Evolutionary conservation across 2,329 filamentous ascomycete genomes (phyloP), one percentile per base, ranked within the genome.

Genomic region (Claviceps maximensis): DNA sequence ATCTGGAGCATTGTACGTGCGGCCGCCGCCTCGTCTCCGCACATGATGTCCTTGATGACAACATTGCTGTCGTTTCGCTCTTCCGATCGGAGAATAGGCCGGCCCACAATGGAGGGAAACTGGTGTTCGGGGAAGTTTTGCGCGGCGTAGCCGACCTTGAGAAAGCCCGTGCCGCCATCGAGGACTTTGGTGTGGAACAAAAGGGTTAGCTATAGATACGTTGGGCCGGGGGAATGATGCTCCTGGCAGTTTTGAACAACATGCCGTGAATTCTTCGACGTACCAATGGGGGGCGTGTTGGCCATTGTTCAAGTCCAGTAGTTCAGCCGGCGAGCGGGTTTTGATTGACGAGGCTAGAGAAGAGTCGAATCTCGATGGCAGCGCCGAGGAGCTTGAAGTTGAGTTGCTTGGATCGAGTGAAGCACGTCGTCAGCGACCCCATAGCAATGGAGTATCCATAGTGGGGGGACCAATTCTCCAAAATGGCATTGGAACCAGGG

Each of bases 101-200:
- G 88, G 68, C 93, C 93, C 69, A 98, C 89, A 71, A 98, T 97
- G 61, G 91, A 96, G 54, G 93, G 93, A 73, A 90, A 97, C 74
- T 97, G 91, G 73, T 94, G 89, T 74, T 97, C 93, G 70, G 93
- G 93, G 74, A 98, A 98, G 78, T 98, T 98, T 79, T 97, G 90
- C 66, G 86, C 93, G 67, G 93, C 93, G 77, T 97, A 98, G 71
- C 93, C 93, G 74, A 95, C 93, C 76, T 98, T 98, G 72, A 98
- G 86, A 80, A 98, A 98, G 73, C 93, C 93, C 69, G 93, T 98
- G 73, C 93, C 93, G 80, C 93, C 93, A 79, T 98, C 93, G 80
- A 98, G 91, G 69, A 98, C 93, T 97, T 97, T 60, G 52, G 10
- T 50, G 51, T 21, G 42, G 31, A 48, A 23, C 36, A 46, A 29